These are phyloP conservation scores for Kwoniella heveanensis DNA, from an alignment of 768 basidiomycete genomes.

Conservation along the genomic window DNA sequence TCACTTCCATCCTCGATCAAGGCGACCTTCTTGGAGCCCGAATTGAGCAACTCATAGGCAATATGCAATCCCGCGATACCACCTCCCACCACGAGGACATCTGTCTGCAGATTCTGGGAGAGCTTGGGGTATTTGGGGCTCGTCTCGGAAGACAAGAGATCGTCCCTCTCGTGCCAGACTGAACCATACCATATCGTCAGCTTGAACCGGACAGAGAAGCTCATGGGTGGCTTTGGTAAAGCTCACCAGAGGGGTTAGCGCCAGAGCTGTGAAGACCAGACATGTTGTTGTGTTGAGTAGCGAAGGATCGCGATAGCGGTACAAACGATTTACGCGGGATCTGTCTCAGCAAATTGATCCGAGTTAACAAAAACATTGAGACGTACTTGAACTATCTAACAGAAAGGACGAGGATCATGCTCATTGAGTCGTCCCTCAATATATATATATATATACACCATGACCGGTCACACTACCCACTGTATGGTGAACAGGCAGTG, in stretches of 20 bases:
- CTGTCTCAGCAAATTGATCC: not conserved
- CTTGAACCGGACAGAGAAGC: not conserved
- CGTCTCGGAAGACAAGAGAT: conserved; percentile 17
- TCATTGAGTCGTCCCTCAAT: not conserved
- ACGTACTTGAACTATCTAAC: not conserved
- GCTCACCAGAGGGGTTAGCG: conserved; percentile 1
- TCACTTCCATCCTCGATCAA: conserved; percentile 38
- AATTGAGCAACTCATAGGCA: conserved; percentile 29
- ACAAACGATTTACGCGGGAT: not conserved
- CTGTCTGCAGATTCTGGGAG: conserved; percentile 15
- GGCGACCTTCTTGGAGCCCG: conserved; percentile 29
- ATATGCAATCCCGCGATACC: conserved; percentile 37
- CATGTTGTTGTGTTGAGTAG: not conserved
- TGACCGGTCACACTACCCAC: too few relatives aligned
- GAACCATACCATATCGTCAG: not conserved
- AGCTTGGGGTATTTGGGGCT: conserved; percentile 23
- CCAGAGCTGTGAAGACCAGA: conserved; percentile 1
- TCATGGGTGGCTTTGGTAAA: not conserved
- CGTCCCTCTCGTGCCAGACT: conserved; percentile 35
- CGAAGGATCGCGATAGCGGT: not conserved
- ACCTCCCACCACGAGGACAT: conserved; percentile 31
- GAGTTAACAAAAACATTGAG: conserved; percentile 1
- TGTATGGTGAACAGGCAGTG: not conserved
- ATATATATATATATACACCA: not conserved
- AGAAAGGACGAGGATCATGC: not conserved